Conservation (phyloP, 1,284 basidiomycete species). For the Ceraceosorus guamensis region DNA sequence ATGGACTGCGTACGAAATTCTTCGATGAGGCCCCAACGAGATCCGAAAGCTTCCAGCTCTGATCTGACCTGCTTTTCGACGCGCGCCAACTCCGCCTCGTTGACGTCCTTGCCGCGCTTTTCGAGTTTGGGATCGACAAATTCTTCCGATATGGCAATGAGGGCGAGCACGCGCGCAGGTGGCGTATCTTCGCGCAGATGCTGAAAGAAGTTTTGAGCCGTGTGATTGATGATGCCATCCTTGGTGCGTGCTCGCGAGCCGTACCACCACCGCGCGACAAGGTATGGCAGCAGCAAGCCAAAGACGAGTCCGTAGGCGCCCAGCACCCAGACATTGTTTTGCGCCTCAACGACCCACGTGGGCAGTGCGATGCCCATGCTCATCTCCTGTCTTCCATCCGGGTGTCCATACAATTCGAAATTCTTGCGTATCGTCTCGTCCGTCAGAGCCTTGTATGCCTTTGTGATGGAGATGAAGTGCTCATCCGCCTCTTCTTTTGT, state of each 20-base stretch:
- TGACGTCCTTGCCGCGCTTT: slow-evolving; percentile 26
- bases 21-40: slow-evolving; percentile 22
- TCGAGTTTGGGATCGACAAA: slow-evolving; percentile 56
- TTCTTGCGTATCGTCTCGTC: slow-evolving; percentile 90
- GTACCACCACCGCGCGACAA: slow-evolving; percentile 94
- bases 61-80: slow-evolving; percentile 59
- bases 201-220: slow-evolving; percentile 86
- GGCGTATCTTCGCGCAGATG: slow-evolving; percentile 70
- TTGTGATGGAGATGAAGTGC: slow-evolving; percentile 87
- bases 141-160: slow-evolving; percentile 68
- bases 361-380: slow-evolving; percentile 95
- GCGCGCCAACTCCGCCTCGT: slow-evolving; percentile 40
- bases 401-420: slow-evolving; percentile 83
- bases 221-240: slow-evolving; percentile 76
- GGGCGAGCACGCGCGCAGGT: slow-evolving; percentile 66
- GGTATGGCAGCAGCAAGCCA: slow-evolving; percentile 73
- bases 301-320: slow-evolving; percentile 79
- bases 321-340: slow-evolving; percentile 86
- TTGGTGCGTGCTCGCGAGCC: slow-evolving; percentile 83
- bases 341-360: slow-evolving; percentile 82
- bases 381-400: slow-evolving; percentile 90
- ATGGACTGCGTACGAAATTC: slow-evolving; percentile 30
- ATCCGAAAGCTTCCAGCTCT: slow-evolving; percentile 49
- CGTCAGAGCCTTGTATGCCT: slow-evolving; percentile 95
- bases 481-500: slow-evolving; percentile 82